phyloP scores from a whole-genome alignment of 2,329 filamentous ascomycete genomes.

The Fusarium marasasianum region DNA sequence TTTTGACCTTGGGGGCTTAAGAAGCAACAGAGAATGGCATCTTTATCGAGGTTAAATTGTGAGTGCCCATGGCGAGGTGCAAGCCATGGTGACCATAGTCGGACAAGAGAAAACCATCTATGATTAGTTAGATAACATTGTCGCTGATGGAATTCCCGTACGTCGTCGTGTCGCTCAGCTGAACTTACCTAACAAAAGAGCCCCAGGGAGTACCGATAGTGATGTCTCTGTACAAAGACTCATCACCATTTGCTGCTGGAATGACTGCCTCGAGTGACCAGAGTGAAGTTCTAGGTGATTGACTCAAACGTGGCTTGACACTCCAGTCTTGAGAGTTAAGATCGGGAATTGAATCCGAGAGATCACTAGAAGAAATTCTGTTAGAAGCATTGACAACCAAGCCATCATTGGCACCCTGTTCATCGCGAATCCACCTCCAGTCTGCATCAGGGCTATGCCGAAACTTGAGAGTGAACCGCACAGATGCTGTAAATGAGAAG shows the following conservation, averaged over 20 bases:
- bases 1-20: constrained; percentile 76
- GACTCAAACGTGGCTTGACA: constrained; percentile 65
- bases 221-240: constrained; percentile 66
- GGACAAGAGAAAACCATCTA: constrained; percentile 84
- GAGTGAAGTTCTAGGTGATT: constrained; percentile 73
- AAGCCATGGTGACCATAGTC: constrained; percentile 85
- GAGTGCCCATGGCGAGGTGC: constrained; percentile 84
- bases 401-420: constrained; percentile 71
- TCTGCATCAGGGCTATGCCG: constrained; percentile 59
- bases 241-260: constrained; percentile 63
- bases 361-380: constrained; percentile 47
- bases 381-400: constrained; percentile 59
- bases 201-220: constrained; percentile 72
- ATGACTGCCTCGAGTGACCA: constrained; percentile 73
- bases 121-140: constrained; percentile 3
- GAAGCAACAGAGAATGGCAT: constrained; percentile 82
- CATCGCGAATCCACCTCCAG: constrained; percentile 78
- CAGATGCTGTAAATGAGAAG: constrained; percentile 57
- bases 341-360: constrained; percentile 65
- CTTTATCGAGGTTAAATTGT: constrained; percentile 75
- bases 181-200: constrained; percentile 60
- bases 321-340: constrained; percentile 64
- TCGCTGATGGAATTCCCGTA: neutral
- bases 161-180: neutral
- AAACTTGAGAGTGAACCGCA: constrained; percentile 78